Percentiles rank a stretch among this genome's conserved stretches.
Evolutionary conservation across 2,329 filamentous ascomycete genomes (phyloP).

Genomic region (Cladosporium sphaerospermum): DNA sequence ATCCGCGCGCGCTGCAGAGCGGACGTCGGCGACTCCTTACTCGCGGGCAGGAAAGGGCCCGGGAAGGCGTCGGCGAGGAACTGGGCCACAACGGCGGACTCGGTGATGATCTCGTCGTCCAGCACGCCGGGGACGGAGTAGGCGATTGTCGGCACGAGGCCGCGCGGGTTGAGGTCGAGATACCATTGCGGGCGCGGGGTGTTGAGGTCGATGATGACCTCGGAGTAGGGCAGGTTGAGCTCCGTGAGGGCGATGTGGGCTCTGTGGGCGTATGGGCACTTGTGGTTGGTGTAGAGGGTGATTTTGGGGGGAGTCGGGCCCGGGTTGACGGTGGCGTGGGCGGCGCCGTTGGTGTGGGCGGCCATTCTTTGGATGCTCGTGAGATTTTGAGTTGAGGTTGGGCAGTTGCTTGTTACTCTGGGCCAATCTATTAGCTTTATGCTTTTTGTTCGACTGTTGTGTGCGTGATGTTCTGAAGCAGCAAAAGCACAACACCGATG

Average conservation of each 20-base stretch:
- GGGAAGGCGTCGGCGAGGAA: conserved; percentile 67
- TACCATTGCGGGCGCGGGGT: conserved; percentile 67
- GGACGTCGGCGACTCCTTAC: conserved; percentile 44
- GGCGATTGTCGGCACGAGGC: conserved; percentile 65
- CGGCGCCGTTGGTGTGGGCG: conserved; percentile 10
- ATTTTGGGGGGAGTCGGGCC: conserved; percentile 41
- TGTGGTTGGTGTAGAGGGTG: conserved; percentile 63
- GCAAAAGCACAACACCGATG: background rate
- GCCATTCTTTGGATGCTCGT: background rate
- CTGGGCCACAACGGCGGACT: conserved; percentile 66
- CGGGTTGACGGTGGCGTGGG: background rate
- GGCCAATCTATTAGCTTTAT: background rate
- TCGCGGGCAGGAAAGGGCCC: conserved; percentile 57
- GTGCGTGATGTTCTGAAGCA: background rate
- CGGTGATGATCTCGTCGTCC: conserved; percentile 59
- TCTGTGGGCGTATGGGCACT: conserved; percentile 69
- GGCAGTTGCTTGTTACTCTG: background rate
- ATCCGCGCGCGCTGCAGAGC: conserved; percentile 61
- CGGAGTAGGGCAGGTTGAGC: conserved; percentile 28
- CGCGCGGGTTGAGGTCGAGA: conserved; percentile 70
- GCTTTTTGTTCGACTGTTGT: background rate
- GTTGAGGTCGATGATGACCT: conserved; percentile 56
- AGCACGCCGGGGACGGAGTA: conserved; percentile 46
- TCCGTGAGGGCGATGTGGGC: conserved; percentile 39
- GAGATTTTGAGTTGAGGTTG: background rate